Evolutionary conservation across 2,329 filamentous ascomycete species (phyloP).

Genomic region (Grosmannia huntii): DNA sequence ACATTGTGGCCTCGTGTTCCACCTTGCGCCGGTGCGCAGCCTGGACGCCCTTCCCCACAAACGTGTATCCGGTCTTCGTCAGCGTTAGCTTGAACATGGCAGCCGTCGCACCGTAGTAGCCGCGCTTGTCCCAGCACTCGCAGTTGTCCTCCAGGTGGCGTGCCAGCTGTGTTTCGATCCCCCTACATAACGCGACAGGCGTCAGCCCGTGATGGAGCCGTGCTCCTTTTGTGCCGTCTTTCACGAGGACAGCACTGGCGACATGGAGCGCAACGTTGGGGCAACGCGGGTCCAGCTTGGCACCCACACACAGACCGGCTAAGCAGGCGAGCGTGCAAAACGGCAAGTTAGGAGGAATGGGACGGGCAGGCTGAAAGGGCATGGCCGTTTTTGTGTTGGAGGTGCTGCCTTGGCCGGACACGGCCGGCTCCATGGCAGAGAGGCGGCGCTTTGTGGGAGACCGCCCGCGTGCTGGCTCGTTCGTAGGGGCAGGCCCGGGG

Average conservation of each 20-base stretch:
- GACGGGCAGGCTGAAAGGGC: not conserved
- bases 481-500: not conserved
- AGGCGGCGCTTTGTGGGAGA: not conserved
- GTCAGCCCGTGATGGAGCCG: not conserved
- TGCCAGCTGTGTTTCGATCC: not conserved
- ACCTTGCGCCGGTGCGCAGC: not conserved
- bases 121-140: not conserved
- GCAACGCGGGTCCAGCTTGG: not conserved
- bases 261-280: not conserved
- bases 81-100: slow-evolving; percentile 9
- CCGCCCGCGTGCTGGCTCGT: not conserved
- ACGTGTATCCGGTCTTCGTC: slow-evolving; percentile 7
- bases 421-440: not conserved
- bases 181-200: not conserved
- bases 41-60: slow-evolving; percentile 9
- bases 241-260: not conserved
- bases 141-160: not conserved
- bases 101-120: slow-evolving; percentile 2
- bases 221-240: too few relatives aligned
- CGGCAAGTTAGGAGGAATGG: not conserved
- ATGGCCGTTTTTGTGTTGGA: not conserved
- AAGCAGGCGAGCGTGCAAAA: not conserved
- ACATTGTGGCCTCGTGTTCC: slow-evolving; percentile 3
- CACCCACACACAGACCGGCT: not conserved
- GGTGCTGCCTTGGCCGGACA: too few relatives aligned